A percentile compares a stretch with the other conserved stretches of the same genome.
Conservation (phyloP, 2,329 filamentous ascomycete species). For the Fusarium coicis region DNA sequence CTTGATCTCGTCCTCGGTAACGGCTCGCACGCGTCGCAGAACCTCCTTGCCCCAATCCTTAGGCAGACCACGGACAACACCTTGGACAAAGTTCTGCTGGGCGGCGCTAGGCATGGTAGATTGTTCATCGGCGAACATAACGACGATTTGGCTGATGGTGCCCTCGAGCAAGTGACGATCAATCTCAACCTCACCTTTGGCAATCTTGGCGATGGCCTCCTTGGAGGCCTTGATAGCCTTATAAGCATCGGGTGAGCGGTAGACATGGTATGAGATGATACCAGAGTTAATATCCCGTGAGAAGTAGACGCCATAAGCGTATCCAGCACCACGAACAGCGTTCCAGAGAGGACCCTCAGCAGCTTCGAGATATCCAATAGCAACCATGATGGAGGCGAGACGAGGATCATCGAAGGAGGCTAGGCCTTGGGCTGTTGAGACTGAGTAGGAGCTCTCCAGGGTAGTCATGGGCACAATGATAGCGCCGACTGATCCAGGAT, state of each 20-base stretch:
- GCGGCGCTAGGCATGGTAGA: constrained; percentile 86
- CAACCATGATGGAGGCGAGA: constrained; percentile 86
- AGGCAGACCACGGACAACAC: constrained; percentile 80
- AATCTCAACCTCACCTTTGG: constrained; percentile 75
- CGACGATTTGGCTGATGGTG: constrained; percentile 89
- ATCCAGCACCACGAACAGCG: constrained; percentile 89
- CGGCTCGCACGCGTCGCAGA: constrained; percentile 79
- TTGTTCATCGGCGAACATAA: constrained; percentile 87
- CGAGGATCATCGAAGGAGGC: constrained; percentile 79
- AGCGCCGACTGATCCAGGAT: constrained; percentile 77
- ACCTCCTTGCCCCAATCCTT: constrained; percentile 82
- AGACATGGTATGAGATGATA: constrained; percentile 84
- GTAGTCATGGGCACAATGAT: constrained; percentile 91
- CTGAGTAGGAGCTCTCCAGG: constrained; percentile 90
- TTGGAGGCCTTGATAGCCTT: constrained; percentile 85
- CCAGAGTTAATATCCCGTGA: constrained; percentile 81
- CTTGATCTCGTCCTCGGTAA: constrained; percentile 81
- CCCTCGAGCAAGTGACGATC: constrained; percentile 88
- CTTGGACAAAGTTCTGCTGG: constrained; percentile 82
- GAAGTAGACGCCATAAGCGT: constrained; percentile 91
- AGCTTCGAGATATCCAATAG: constrained; percentile 89
- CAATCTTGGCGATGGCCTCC: constrained; percentile 78
- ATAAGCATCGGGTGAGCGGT: constrained; percentile 88
- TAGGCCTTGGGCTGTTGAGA: constrained; percentile 79
- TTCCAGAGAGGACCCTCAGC: constrained; percentile 96